Base-by-base conservation (phyloP, 164 flowering plant species). In the Chloranthus sessilifolius region DNA sequence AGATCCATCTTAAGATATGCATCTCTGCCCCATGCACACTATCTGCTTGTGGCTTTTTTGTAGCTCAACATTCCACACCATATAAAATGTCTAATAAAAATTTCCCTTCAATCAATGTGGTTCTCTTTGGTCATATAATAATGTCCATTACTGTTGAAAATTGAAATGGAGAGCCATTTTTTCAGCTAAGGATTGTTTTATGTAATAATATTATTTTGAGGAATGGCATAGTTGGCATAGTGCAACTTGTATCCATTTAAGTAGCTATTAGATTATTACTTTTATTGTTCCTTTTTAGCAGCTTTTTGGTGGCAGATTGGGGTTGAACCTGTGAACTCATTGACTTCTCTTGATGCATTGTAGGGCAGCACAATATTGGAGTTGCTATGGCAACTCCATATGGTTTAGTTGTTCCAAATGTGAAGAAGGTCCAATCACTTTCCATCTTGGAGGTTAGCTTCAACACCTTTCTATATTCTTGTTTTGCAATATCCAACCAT, bases 321-420 rank as follows among this genome's bases (percentile, higher is more conserved):
- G 17, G 0, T 47, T 11, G 31, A 15, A 28, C n/a, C n/a, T n/a
- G n/a, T 23, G 28, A n/a, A 17, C 2, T 33, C 29, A 11, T 58
- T 15, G 33, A 19, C 17, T 24, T 52, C 31, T 49, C 3, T 52
- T 61, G 60, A 11, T 53, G 40, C 23, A 10, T 57, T 40, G 34
- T 62, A 90, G 98, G 98, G 38, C 70, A 81, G 8, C 98, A 90
- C 63, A 90, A 90, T 52, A 73, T 90, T 65, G 98, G 98, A 52
- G 64, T 90, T 59, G 98, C 98, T 28, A 90, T 90, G 96, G 96
- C 96, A 65, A 92, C 99, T 52, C 82, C 80, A 30, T 21, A 65
- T 66, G 99, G 99, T 56, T 58, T 88, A 38, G 99, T 86, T 63
- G 99, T 92, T 21, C 99, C 99, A 20, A 92, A 79, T 69, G 79